Conservation (phyloP, 2,329 filamentous ascomycete species). For the Neofusicoccum umdonicola region DNA sequence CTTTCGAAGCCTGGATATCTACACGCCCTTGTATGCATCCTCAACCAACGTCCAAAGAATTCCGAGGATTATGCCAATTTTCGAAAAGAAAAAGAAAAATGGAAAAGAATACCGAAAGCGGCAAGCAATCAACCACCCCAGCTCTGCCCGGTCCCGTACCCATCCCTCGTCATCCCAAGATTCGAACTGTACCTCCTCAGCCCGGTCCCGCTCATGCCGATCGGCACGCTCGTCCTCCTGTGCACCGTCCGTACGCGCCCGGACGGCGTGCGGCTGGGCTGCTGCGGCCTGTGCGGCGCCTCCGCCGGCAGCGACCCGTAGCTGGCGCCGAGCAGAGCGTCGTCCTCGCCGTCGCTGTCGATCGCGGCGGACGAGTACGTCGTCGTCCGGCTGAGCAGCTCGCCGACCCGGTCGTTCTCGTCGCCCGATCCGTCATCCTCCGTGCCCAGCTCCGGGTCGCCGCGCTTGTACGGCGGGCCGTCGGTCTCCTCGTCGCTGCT, state of each 20-base stretch:
- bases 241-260: constrained; percentile 28
- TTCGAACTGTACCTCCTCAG: constrained; percentile 47
- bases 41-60: no score
- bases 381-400: constrained; percentile 32
- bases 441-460: background rate
- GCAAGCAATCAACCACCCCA: constrained; percentile 5
- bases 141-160: constrained; percentile 20
- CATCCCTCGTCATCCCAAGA: constrained; percentile 39
- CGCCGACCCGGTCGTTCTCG: constrained; percentile 11
- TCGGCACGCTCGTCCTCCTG: constrained; percentile 42
- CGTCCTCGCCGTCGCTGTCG: constrained; percentile 27
- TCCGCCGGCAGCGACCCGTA: background rate
- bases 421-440: background rate
- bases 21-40: background rate
- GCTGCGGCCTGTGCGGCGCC: constrained; percentile 18
- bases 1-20: background rate
- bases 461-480: background rate
- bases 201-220: constrained; percentile 44
- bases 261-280: constrained; percentile 21
- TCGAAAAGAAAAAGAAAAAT: background rate
- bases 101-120: background rate
- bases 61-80: background rate
- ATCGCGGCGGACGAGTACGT: constrained; percentile 29
- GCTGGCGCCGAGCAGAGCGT: constrained; percentile 9
- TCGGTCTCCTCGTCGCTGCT: constrained; percentile 31